Conservation (phyloP, 108 stramenopile genomes). For the Hondaea fermentalgiana region DNA sequence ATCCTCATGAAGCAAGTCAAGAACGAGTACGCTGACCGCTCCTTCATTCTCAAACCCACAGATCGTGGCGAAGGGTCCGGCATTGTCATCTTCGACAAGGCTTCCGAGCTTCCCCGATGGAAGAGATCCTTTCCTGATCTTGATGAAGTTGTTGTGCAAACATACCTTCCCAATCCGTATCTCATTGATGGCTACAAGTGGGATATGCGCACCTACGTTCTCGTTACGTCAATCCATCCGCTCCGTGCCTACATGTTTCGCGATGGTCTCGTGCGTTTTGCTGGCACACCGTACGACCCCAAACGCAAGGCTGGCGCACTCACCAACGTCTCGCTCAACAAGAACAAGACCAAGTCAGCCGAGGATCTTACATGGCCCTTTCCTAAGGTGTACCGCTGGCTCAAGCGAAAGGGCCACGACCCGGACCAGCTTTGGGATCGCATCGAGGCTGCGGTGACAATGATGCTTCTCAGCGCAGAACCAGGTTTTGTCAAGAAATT, state of each 20-base stretch:
- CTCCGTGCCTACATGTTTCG: constrained; percentile 24
- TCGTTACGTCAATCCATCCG: constrained; percentile 25
- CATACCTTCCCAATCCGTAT: constrained; percentile 37
- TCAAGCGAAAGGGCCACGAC: not conserved
- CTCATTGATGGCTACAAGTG: constrained; percentile 29
- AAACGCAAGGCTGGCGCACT: not conserved
- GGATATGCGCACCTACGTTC: constrained; percentile 27
- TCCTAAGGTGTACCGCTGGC: constrained; percentile 2
- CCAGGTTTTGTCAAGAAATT: not conserved
- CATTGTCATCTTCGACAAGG: not conserved
- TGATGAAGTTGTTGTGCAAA: constrained; percentile 50
- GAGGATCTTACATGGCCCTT: constrained; percentile 4
- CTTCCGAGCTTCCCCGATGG: not conserved
- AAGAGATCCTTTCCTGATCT: not conserved
- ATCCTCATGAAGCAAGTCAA: not conserved
- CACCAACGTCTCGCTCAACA: not conserved
- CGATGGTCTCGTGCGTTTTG: constrained; percentile 26
- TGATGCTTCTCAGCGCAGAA: not conserved
- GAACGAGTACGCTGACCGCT: not conserved
- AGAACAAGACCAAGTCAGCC: not conserved
- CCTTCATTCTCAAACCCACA: not conserved
- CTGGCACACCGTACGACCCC: not conserved
- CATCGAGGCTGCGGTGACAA: not conserved
- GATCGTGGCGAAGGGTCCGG: not conserved
- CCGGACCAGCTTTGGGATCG: not conserved